Base-by-base conservation (phyloP, 495 filamentous ascomycete species). In the Beverwykella pulmonaria region DNA sequence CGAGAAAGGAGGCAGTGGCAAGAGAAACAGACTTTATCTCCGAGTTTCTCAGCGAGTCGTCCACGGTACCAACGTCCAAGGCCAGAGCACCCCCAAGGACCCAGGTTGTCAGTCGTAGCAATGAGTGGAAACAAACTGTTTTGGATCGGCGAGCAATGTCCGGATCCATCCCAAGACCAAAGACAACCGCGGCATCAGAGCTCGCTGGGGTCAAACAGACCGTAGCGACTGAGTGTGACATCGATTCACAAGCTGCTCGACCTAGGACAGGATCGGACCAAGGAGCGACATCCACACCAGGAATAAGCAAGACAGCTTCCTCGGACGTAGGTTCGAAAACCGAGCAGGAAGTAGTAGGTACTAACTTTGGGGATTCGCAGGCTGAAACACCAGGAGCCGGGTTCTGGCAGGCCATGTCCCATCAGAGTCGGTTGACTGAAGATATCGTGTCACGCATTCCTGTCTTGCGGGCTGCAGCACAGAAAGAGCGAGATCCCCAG, bases 21-120 rank as follows among this genome's bases (percentile, higher is more conserved):
- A 54, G 62, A 41, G 62, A 65, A 27, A 15, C 41, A 41, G 23
- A 44, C 1, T 65, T 65, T 41, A 65, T 65, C 19, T 47, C 57
- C 15, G 53, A 65, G 26, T 65, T 65, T 30, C 54, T 65, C 1
- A 54, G 14, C 29, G 54, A 58, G 17, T 15, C 62, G 7, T 14
- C 44, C 14, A 39, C n/a, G 5, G 27, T 14, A 4, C 3, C 3
- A 17, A 20, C 8, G 12, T 9, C 34, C 15, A 32, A 61, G 23
- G 39, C 8, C 17, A n/a, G 17, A n/a, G 39, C 39, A 44, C 15
- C 17, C 17, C 6, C 15, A 44, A 34, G 39, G 2, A 15, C 39
- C 6, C 6, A 44, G 17, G 17, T 7, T 3, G 9, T 9, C 3
- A 30, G 22, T 14, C 14, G 23, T 20, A 53, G 22, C 30, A 47